A percentile compares a stretch with the other conserved stretches of the same genome.
phyloP scores from a whole-genome alignment of 208 protist species.

The Balamuthia mandrillaris region DNA sequence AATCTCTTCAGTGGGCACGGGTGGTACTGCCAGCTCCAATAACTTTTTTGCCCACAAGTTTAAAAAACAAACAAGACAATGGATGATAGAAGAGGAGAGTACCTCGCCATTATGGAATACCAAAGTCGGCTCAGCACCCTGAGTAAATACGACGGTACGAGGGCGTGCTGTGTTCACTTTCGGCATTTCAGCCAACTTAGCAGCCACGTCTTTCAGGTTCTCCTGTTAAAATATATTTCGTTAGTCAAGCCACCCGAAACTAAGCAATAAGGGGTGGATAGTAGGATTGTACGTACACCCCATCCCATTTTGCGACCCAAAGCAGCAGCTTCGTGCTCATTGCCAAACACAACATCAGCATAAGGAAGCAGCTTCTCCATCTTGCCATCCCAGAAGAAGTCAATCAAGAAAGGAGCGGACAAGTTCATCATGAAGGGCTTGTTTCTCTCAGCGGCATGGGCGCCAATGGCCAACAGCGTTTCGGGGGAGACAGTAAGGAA shows the following conservation, averaged over 20 bases:
- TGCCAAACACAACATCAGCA: conserved; percentile 91
- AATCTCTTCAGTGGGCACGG: conserved; percentile 82
- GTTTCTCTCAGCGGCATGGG: conserved; percentile 78
- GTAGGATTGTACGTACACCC: conserved; percentile 55
- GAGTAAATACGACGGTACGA: conserved; percentile 89
- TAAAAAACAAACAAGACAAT: not conserved
- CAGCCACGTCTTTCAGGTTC: conserved; percentile 81
- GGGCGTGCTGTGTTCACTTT: conserved; percentile 75
- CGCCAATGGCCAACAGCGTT: conserved; percentile 80
- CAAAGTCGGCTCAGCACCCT: conserved; percentile 83
- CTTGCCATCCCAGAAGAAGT: conserved; percentile 87
- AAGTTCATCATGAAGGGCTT: conserved; percentile 93
- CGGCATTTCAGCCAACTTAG: conserved; percentile 71
- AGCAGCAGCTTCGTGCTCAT: conserved; percentile 88
- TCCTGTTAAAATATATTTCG: not conserved
- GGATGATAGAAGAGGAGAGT: not conserved
- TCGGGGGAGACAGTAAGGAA: conserved; percentile 90
- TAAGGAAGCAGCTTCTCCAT: conserved; percentile 84
- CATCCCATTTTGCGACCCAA: conserved; percentile 78
- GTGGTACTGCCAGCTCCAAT: not conserved
- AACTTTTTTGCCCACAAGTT: not conserved
- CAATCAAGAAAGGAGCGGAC: conserved; percentile 91
- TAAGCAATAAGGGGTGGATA: not conserved
- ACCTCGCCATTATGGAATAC: conserved; percentile 69
- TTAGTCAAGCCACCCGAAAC: not conserved